These are phyloP conservation scores for Gaeumannomyces tritici DNA, from an alignment of 2,329 filamentous ascomycete species.

Conservation along the genomic window DNA sequence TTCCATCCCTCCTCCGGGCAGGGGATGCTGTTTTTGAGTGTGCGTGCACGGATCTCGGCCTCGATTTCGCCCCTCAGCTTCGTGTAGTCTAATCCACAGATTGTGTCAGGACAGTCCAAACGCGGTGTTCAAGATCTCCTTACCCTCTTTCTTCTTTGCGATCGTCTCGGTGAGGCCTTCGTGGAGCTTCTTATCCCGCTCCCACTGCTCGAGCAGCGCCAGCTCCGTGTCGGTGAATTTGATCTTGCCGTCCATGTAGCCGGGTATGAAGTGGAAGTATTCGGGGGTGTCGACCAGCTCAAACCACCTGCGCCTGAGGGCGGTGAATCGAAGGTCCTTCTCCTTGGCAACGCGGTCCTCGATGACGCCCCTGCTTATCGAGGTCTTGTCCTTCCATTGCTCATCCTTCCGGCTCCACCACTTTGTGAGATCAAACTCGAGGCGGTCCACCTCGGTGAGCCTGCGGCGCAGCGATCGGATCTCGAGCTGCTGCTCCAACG, in stretches of 20 bases:
- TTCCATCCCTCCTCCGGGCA: slow-evolving; percentile 12
- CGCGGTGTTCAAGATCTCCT: not conserved
- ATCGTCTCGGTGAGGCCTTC: not conserved
- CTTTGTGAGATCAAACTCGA: slow-evolving; percentile 2
- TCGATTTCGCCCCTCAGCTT: slow-evolving; percentile 5
- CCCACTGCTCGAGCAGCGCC: slow-evolving; percentile 7
- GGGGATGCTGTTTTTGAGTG: slow-evolving; percentile 10
- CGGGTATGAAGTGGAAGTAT: slow-evolving; percentile 12
- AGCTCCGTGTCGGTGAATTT: slow-evolving; percentile 10
- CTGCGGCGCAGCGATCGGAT: slow-evolving; percentile 7
- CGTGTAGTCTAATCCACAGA: not conserved
- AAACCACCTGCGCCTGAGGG: slow-evolving; percentile 12
- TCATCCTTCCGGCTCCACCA: slow-evolving; percentile 8
- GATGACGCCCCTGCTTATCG: slow-evolving; percentile 12
- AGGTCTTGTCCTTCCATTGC: slow-evolving; percentile 5
- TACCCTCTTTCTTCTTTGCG: slow-evolving; percentile 1
- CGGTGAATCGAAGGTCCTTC: slow-evolving; percentile 10
- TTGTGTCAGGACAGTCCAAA: not conserved
- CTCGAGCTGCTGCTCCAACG: slow-evolving; percentile 9
- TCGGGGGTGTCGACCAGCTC: slow-evolving; percentile 7
- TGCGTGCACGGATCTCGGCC: not conserved
- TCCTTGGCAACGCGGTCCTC: slow-evolving; percentile 10
- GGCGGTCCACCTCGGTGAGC: slow-evolving; percentile 7
- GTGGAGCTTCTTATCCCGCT: slow-evolving; percentile 11
- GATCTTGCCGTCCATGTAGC: slow-evolving; percentile 10